Conservation (phyloP, 805 yeast species). For the Jamesozyma hellenica region DNA sequence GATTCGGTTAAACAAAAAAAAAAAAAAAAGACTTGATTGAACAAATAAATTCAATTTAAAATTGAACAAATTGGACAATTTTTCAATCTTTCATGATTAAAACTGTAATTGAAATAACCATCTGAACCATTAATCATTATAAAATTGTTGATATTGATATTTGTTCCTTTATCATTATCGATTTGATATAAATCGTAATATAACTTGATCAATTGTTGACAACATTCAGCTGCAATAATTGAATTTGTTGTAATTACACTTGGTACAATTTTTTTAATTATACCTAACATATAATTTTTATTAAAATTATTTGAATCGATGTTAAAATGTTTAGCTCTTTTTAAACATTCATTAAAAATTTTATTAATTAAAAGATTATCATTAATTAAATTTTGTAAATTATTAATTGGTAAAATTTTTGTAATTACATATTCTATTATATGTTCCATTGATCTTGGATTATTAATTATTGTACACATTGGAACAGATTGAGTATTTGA, state of each 20-base stretch:
- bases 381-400: slow-evolving; percentile 44
- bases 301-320: slow-evolving; percentile 64
- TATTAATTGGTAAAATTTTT: slow-evolving; percentile 52
- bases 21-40: too few relatives aligned
- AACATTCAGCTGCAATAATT: slow-evolving; percentile 78
- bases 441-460: slow-evolving; percentile 91
- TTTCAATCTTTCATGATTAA: slow-evolving; percentile 46
- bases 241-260: slow-evolving; percentile 94
- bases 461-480: slow-evolving; percentile 86
- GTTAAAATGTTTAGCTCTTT: slow-evolving; percentile 53
- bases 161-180: slow-evolving; percentile 40
- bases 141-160: slow-evolving; percentile 37
- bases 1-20: too few relatives aligned
- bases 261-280: slow-evolving; percentile 84
- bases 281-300: slow-evolving; percentile 64
- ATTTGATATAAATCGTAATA: slow-evolving; percentile 49
- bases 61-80: slow-evolving; percentile 62
- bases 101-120: slow-evolving; percentile 67
- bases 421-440: slow-evolving; percentile 86
- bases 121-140: slow-evolving; percentile 82
- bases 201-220: slow-evolving; percentile 76
- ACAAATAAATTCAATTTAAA: not conserved
- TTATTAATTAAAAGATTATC: slow-evolving; percentile 56
- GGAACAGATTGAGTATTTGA: slow-evolving; percentile 51
- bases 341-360: slow-evolving; percentile 45